Evolutionary conservation across 352 stramenopile species (phyloP).

Genomic region (Pythium myriotylum): DNA sequence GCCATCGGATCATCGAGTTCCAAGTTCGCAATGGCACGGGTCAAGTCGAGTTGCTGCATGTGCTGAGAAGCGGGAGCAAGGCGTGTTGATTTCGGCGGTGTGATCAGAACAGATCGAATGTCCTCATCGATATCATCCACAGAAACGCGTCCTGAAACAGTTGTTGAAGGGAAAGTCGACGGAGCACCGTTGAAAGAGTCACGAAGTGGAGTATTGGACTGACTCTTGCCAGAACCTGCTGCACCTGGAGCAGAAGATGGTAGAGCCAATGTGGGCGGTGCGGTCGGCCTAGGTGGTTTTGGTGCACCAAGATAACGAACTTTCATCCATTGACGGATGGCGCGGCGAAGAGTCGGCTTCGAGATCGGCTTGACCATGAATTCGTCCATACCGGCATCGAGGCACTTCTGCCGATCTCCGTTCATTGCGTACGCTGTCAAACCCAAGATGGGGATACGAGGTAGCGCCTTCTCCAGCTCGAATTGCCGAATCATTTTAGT

Average conservation of each 20-base stretch:
- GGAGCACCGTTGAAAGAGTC: constrained; percentile 17
- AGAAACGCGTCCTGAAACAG: constrained; percentile 11
- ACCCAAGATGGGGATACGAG: constrained; percentile 78
- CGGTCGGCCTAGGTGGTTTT: constrained; percentile 7
- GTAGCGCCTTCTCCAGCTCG: constrained; percentile 63
- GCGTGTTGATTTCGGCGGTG: constrained; percentile 22
- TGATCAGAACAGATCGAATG: constrained; percentile 9
- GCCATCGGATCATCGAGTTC: constrained; percentile 79
- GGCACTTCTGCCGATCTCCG: constrained; percentile 79
- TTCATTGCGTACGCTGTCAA: constrained; percentile 88
- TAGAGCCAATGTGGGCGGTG: not conserved
- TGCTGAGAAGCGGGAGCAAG: constrained; percentile 68
- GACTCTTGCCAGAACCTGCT: constrained; percentile 11
- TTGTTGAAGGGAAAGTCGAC: constrained; percentile 9
- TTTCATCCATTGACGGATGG: constrained; percentile 81
- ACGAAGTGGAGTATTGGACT: constrained; percentile 18
- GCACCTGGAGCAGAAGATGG: constrained; percentile 8
- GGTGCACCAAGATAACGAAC: constrained; percentile 49
- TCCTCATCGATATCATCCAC: constrained; percentile 24
- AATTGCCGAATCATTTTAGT: constrained; percentile 74
- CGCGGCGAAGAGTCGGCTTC: constrained; percentile 59
- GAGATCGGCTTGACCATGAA: constrained; percentile 88
- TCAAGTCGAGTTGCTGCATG: constrained; percentile 79
- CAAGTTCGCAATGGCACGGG: constrained; percentile 74
- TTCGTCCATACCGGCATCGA: constrained; percentile 85